Conservation (phyloP, 148 eudicot genomes). For the Suaeda aralocaspica region DNA sequence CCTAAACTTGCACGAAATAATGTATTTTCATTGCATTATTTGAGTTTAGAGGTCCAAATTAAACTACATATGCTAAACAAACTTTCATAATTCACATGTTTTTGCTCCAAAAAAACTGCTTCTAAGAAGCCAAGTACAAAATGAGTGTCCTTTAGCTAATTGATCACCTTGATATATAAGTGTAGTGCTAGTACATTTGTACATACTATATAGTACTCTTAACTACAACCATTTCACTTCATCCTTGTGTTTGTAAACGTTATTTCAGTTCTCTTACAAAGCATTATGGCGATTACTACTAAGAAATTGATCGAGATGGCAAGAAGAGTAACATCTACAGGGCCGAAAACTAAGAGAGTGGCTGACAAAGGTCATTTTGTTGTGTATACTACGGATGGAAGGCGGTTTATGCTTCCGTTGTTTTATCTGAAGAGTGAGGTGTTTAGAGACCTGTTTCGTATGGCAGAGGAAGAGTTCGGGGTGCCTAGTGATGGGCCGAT, state of each 20-base stretch:
- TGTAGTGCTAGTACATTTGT: not conserved
- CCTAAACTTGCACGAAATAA: slow-evolving; percentile 13
- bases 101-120: slow-evolving; percentile 23
- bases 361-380: slow-evolving; percentile 29
- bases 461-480: slow-evolving; percentile 32
- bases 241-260: not conserved
- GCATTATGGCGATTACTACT: slow-evolving; percentile 22
- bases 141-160: slow-evolving; percentile 23
- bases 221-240: not conserved
- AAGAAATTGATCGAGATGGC: slow-evolving; percentile 39
- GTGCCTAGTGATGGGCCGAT: slow-evolving; percentile 26
- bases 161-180: not conserved
- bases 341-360: slow-evolving; percentile 3
- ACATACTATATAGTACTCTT: not conserved
- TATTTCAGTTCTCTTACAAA: not conserved
- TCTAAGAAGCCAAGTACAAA: slow-evolving; percentile 16
- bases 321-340: slow-evolving; percentile 12
- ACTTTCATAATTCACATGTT: slow-evolving; percentile 13
- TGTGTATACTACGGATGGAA: slow-evolving; percentile 21
- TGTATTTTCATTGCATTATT: slow-evolving; percentile 1
- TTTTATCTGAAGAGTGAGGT: slow-evolving; percentile 17
- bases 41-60: slow-evolving; percentile 6
- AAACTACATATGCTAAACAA: slow-evolving; percentile 15
- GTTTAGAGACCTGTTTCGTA: slow-evolving; percentile 14
- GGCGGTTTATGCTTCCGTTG: slow-evolving; percentile 24